Evolutionary conservation across 176 grass and related monocot species (phyloP).

Genomic region (Aegilops speltoides): DNA sequence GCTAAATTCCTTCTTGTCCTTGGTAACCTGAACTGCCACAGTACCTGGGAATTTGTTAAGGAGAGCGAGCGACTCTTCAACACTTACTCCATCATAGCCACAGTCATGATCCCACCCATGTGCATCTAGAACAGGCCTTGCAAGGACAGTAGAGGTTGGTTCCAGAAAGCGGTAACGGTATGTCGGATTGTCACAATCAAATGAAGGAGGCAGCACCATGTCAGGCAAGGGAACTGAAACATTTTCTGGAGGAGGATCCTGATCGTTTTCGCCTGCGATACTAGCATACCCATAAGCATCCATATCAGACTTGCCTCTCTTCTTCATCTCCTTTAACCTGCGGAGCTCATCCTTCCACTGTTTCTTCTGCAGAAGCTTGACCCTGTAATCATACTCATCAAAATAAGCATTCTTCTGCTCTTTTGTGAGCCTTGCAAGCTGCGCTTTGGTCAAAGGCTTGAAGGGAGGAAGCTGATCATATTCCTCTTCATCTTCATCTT

Average conservation of each 20-base stretch:
- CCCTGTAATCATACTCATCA: slow-evolving; percentile 97
- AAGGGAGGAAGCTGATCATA: slow-evolving; percentile 95
- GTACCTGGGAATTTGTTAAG: slow-evolving; percentile 62
- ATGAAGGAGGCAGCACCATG: slow-evolving; percentile 85
- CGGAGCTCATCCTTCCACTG: slow-evolving; percentile 96
- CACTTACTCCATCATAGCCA: slow-evolving; percentile 89
- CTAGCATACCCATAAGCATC: slow-evolving; percentile 57
- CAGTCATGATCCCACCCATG: slow-evolving; percentile 98
- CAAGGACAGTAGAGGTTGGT: slow-evolving; percentile 63
- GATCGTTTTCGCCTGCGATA: slow-evolving; percentile 57
- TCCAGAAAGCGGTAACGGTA: slow-evolving; percentile 92
- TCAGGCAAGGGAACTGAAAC: slow-evolving; percentile 85
- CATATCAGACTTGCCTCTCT: slow-evolving; percentile 54
- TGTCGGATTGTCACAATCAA: slow-evolving; percentile 78
- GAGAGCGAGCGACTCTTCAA: slow-evolving; percentile 77
- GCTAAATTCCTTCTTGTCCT: slow-evolving; percentile 96
- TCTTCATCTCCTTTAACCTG: slow-evolving; percentile 93
- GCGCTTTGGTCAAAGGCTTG: slow-evolving; percentile 84
- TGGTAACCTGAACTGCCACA: slow-evolving; percentile 77
- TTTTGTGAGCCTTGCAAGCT: slow-evolving; percentile 79
- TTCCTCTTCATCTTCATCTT: slow-evolving; percentile 94
- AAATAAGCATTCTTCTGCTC: slow-evolving; percentile 92
- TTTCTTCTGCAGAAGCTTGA: slow-evolving; percentile 96
- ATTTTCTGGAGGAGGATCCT: slow-evolving; percentile 79
- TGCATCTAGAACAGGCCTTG: slow-evolving; percentile 75